These are phyloP conservation scores for Polysphondylium violaceum DNA, from an alignment of 78 protist species.

Conservation along the genomic window DNA sequence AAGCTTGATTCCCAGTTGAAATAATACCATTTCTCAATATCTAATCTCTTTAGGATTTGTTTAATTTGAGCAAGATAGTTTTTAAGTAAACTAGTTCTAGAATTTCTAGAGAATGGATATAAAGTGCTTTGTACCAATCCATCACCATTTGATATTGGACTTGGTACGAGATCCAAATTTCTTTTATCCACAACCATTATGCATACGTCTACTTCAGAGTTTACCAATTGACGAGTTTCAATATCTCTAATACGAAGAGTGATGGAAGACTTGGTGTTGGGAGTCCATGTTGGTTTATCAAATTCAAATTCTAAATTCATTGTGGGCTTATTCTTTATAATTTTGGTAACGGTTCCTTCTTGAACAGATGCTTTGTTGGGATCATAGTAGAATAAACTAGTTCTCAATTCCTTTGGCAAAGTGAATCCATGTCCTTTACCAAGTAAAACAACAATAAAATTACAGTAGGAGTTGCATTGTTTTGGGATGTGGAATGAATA, in stretches of 20 bases:
- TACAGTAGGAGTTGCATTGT: neutral
- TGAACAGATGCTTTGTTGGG: no score
- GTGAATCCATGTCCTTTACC: slow-evolving; percentile 1
- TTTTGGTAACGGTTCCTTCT: no score
- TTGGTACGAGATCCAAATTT: slow-evolving; percentile 17
- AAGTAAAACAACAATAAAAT: neutral
- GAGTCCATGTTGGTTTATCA: neutral
- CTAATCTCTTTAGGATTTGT: neutral
- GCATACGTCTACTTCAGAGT: slow-evolving; percentile 47
- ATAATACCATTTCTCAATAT: neutral
- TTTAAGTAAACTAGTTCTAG: neutral
- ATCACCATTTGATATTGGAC: slow-evolving; percentile 36
- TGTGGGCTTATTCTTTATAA: no score
- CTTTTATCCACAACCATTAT: slow-evolving; percentile 51
- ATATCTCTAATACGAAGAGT: neutral
- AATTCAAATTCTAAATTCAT: no score
- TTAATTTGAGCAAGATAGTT: neutral
- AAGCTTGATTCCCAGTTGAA: no score
- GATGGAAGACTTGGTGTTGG: neutral
- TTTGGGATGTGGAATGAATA: neutral
- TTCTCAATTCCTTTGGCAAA: neutral
- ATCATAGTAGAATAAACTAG: neutral
- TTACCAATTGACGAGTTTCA: neutral
- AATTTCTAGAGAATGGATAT: neutral
- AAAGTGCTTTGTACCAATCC: neutral